Conservation (phyloP, 306 rosid species). For the Quercus aquifolioides region DNA sequence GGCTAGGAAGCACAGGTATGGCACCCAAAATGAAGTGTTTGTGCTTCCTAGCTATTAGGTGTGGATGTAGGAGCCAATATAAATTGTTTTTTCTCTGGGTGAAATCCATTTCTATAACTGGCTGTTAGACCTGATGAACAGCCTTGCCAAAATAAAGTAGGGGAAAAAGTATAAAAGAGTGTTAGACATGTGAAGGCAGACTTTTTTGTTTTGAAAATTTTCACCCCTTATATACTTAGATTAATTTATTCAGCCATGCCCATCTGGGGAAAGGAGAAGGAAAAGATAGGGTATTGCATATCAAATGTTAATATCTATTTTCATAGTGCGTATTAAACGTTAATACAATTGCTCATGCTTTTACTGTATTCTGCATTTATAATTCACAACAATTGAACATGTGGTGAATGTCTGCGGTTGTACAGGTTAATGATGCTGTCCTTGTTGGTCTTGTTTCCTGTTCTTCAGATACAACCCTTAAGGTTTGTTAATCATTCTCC, state of each 20-base stretch:
- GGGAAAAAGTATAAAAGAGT: not conserved
- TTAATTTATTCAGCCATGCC: not conserved
- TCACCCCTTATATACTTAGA: not conserved
- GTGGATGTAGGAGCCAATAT: not conserved
- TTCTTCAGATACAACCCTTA: constrained; percentile 92
- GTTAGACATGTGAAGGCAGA: not conserved
- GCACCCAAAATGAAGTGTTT: too few species aligned
- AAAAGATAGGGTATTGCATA: too few species aligned
- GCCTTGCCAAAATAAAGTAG: not conserved
- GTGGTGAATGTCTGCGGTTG: constrained; percentile 24
- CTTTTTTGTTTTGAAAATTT: not conserved
- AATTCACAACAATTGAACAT: not conserved
- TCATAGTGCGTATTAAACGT: not conserved
- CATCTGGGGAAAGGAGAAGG: not conserved
- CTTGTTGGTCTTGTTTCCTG: constrained; percentile 96
- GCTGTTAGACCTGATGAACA: not conserved
- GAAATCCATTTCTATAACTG: not conserved
- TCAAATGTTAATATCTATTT: not conserved
- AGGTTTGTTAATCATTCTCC: constrained; percentile 50
- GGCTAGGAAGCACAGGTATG: too few species aligned
- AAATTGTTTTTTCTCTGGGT: not conserved
- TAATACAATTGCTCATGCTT: not conserved
- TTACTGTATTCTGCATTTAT: not conserved
- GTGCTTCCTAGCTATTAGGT: not conserved
- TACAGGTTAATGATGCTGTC: constrained; percentile 95